Conservation (phyloP, 345 rosid genomes). For the Stellera chamaejasme region DNA sequence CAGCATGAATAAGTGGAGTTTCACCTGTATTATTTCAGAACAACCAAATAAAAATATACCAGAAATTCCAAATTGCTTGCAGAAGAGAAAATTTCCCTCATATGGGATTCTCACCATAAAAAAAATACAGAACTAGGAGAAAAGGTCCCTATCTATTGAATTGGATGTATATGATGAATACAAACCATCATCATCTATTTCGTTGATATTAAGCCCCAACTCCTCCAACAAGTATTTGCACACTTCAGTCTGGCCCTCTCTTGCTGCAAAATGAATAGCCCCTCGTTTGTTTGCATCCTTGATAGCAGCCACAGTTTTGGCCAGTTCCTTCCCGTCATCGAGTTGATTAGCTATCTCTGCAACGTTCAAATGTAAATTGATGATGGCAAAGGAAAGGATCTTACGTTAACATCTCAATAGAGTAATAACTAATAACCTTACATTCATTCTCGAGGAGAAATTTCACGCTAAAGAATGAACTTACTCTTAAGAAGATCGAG, state of each 20-base stretch:
- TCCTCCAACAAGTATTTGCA: conserved; percentile 82
- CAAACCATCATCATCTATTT: conserved; percentile 82
- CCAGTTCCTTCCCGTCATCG: conserved; percentile 68
- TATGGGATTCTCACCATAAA: no score
- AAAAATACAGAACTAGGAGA: no score
- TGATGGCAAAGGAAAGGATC: not conserved
- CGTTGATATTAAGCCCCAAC: conserved; percentile 52
- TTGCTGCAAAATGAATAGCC: conserved; percentile 89
- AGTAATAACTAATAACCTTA: not conserved
- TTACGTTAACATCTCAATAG: not conserved
- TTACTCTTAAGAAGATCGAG: conserved; percentile 84
- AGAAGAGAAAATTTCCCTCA: no score
- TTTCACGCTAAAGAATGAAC: conserved; percentile 13
- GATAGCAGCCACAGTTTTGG: conserved; percentile 56
- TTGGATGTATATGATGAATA: not conserved
- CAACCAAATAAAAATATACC: conserved; percentile 6
- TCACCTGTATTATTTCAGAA: conserved; percentile 48
- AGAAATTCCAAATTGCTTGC: not conserved
- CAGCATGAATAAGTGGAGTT: conserved; percentile 91
- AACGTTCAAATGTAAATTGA: conserved; percentile 11
- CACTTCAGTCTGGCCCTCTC: conserved; percentile 77
- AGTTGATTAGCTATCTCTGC: conserved; percentile 64
- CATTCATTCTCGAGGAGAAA: not conserved
- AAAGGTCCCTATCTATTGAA: no score
- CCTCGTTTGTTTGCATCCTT: conserved; percentile 94